Conservation (phyloP, 2,329 filamentous ascomycete species). For the Cladosporium sp. region DNA sequence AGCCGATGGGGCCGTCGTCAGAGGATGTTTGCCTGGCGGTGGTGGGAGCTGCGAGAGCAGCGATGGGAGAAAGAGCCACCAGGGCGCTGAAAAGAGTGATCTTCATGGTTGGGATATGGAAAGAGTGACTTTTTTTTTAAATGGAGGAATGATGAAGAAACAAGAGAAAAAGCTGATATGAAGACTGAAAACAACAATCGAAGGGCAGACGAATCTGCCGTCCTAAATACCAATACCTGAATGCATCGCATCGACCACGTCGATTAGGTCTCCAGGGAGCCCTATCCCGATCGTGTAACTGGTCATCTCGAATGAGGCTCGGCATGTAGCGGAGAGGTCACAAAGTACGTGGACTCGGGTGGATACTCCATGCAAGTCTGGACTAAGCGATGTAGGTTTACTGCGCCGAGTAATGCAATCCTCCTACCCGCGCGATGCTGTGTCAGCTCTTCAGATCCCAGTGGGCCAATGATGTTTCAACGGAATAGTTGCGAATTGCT, state of each 20-base stretch:
- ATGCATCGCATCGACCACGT: not conserved
- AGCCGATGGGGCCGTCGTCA: not conserved
- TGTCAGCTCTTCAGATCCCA: not conserved
- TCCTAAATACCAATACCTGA: conserved; percentile 1
- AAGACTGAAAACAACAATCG: not conserved
- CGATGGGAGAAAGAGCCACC: conserved; percentile 21
- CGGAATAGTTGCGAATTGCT: no score
- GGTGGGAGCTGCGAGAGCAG: conserved; percentile 20
- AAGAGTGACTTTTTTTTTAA: not conserved
- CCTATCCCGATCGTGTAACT: conserved; percentile 1
- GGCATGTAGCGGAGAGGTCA: not conserved
- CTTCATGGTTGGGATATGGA: not conserved
- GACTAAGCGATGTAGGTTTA: not conserved
- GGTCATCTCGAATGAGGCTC: not conserved
- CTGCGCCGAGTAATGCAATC: not conserved
- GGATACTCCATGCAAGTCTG: not conserved
- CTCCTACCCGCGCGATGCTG: not conserved
- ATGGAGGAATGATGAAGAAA: not conserved
- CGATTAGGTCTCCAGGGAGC: not conserved
- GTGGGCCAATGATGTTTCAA: not conserved
- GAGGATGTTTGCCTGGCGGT: conserved; percentile 2
- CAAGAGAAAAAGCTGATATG: not conserved
- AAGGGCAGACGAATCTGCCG: not conserved
- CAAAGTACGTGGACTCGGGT: not conserved
- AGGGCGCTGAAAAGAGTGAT: conserved; percentile 19